Percentiles rank a stretch among this genome's conserved stretches.
These are phyloP conservation scores for Cynanchum wilfordii DNA, from an alignment of 257 asterid genomes.

Conservation along the genomic window DNA sequence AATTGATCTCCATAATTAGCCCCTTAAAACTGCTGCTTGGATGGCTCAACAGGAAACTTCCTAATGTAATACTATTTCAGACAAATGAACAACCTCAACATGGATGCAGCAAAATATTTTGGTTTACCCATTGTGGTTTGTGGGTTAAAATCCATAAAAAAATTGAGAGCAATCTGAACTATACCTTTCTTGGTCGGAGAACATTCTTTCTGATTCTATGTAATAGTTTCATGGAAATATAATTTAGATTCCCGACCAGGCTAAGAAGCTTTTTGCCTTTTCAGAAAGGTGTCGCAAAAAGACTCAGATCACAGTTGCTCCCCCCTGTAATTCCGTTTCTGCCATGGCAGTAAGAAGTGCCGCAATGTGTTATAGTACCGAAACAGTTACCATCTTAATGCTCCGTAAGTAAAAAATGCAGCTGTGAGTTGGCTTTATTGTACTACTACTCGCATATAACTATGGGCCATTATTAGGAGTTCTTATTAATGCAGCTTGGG, in stretches of 20 bases:
- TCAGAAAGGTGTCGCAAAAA: neutral
- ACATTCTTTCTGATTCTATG: neutral
- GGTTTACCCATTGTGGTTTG: neutral
- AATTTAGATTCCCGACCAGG: neutral
- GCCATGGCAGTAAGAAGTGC: neutral
- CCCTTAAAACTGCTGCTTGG: slow-evolving; percentile 8
- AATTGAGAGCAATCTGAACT: neutral
- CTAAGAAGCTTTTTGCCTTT: neutral
- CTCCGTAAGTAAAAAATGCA: too few relatives aligned
- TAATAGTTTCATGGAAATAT: neutral
- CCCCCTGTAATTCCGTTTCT: neutral
- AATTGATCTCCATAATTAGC: neutral
- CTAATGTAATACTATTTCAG: neutral
- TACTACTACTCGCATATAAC: neutral
- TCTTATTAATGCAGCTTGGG: neutral
- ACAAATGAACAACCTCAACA: neutral
- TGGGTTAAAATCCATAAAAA: neutral
- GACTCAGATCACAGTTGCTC: neutral
- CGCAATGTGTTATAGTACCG: neutral
- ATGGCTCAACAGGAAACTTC: neutral
- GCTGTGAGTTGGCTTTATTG: neutral
- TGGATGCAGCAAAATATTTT: neutral
- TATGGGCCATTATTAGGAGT: neutral
- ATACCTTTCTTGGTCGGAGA: neutral
- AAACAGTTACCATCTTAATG: too few relatives aligned